These are phyloP conservation scores for Populus ilicifolia DNA, from an alignment of 345 rosid species.

Conservation along the genomic window DNA sequence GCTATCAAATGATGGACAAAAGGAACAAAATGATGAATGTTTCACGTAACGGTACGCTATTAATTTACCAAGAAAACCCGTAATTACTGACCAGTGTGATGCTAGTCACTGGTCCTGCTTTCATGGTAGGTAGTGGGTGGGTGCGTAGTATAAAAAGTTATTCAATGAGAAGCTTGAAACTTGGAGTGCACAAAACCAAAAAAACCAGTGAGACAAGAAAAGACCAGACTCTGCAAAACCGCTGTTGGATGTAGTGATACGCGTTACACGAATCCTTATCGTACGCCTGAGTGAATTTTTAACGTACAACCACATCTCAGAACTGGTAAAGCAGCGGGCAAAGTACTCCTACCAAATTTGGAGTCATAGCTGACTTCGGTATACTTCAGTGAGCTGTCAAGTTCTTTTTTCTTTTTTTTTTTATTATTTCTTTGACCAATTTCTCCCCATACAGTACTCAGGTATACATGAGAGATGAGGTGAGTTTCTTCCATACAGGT, in stretches of 20 bases:
- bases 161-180: constrained; percentile 15
- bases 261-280: constrained; percentile 13
- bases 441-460: background rate
- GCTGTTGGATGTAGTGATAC: background rate
- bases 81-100: background rate
- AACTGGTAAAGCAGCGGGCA: background rate
- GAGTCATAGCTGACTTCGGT: constrained; percentile 1
- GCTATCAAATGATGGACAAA: too few relatives aligned
- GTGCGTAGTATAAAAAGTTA: background rate
- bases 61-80: background rate
- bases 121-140: constrained; percentile 1
- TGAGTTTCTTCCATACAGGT: background rate
- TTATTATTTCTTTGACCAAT: background rate
- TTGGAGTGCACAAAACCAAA: constrained; percentile 1
- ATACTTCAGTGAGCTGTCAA: background rate
- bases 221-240: constrained; percentile 34
- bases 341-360: background rate
- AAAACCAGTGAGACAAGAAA: constrained; percentile 6
- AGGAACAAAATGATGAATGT: background rate
- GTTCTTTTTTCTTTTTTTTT: too few relatives aligned
- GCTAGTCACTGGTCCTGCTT: background rate
- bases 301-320: constrained; percentile 16
- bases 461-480: background rate
- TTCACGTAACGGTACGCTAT: background rate
- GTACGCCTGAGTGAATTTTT: constrained; percentile 14